phyloP scores from a whole-genome alignment of 495 filamentous ascomycete genomes.

The Daldinia concentrica region DNA sequence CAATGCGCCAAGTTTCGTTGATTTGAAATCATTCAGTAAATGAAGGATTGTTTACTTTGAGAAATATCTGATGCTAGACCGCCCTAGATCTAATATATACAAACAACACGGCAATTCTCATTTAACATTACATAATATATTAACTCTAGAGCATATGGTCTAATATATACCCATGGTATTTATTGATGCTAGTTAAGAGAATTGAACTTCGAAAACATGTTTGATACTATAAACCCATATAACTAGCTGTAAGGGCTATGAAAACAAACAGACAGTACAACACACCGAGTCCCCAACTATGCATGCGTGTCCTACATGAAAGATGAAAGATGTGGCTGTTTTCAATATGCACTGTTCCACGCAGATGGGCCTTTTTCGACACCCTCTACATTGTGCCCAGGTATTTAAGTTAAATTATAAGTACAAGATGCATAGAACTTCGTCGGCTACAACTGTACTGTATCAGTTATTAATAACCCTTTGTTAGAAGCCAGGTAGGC shows the following conservation, averaged over 20 bases:
- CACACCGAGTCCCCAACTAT: not conserved
- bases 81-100: conserved; percentile 13
- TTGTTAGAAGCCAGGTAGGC: not conserved
- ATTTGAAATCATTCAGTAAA: conserved; percentile 1
- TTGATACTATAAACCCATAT: not conserved
- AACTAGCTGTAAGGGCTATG: not conserved
- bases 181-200: conserved; percentile 1
- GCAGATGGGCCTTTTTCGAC: not conserved
- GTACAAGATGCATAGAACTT: not conserved
- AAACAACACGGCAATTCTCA: conserved; percentile 23
- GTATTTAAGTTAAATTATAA: not conserved
- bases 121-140: not conserved
- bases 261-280: not conserved
- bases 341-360: not conserved
- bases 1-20: conserved; percentile 8
- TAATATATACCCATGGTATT: not conserved
- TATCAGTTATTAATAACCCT: not conserved
- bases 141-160: not conserved
- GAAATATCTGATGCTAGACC: conserved; percentile 16
- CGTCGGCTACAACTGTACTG: not conserved
- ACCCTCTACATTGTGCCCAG: not conserved
- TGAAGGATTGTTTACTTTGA: conserved; percentile 36
- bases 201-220: not conserved
- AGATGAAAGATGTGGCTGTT: not conserved
- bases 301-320: not conserved